Evolutionary conservation across 345 rosid genomes (phyloP).

Genomic region (Hibiscus syriacus): DNA sequence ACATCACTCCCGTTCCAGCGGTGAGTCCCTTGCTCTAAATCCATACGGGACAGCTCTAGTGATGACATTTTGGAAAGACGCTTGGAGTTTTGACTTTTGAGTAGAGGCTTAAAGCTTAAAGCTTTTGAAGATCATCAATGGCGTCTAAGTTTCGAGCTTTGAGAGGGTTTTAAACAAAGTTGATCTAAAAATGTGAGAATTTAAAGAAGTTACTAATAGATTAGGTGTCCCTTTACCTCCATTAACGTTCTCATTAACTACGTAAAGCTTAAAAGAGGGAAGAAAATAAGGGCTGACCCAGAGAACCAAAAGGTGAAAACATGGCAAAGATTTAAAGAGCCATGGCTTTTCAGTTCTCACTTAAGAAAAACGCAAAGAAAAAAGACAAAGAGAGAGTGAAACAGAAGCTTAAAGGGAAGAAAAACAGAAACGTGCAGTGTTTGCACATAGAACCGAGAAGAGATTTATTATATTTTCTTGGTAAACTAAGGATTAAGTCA

Average conservation of each 20-base stretch:
- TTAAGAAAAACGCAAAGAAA: neutral
- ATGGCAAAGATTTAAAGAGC: neutral
- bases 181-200: neutral
- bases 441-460: constrained; percentile 11
- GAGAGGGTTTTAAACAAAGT: neutral
- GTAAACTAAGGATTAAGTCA: too few species aligned
- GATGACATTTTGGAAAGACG: constrained; percentile 13
- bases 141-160: neutral
- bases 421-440: constrained; percentile 20
- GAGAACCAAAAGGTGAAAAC: too few species aligned
- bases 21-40: constrained; percentile 56
- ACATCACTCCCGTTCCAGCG: constrained; percentile 36
- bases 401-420: neutral
- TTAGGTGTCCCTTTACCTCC: constrained; percentile 23
- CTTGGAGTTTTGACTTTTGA: neutral
- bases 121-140: neutral
- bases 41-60: constrained; percentile 38
- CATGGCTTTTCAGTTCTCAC: neutral
- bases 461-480: too few species aligned
- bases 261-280: neutral
- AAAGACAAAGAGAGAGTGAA: neutral
- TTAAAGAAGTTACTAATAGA: neutral
- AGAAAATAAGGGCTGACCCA: neutral
- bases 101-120: neutral
- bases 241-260: constrained; percentile 16